These are phyloP conservation scores for Graphium sp. DNA, from an alignment of 2,329 filamentous ascomycete species.

Conservation along the genomic window DNA sequence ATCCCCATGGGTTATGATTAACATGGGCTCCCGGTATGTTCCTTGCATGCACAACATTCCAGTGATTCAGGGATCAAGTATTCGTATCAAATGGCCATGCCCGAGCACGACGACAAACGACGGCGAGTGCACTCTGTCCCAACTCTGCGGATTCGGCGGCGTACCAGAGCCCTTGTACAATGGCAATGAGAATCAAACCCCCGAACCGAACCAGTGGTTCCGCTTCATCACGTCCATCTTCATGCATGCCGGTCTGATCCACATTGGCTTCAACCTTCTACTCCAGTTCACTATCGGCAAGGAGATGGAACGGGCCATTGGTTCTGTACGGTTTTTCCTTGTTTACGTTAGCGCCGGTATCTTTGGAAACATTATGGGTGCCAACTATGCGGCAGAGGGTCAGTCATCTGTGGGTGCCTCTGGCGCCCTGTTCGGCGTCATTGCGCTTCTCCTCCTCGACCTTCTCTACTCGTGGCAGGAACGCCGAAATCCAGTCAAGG, in stretches of 20 bases:
- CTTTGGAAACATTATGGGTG: constrained; percentile 88
- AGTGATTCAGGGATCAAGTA: constrained; percentile 37
- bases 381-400: constrained; percentile 73
- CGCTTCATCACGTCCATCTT: constrained; percentile 95
- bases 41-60: constrained; percentile 85
- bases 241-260: constrained; percentile 81
- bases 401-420: constrained; percentile 81
- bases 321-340: constrained; percentile 70
- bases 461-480: constrained; percentile 85
- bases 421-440: constrained; percentile 77
- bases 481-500: constrained; percentile 58
- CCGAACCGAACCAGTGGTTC: constrained; percentile 84
- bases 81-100: constrained; percentile 52
- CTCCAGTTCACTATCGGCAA: constrained; percentile 78
- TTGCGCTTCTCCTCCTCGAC: constrained; percentile 77
- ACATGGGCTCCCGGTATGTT: constrained; percentile 86
- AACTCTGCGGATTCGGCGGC: constrained; percentile 72
- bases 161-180: constrained; percentile 52
- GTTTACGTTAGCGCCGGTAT: constrained; percentile 88
- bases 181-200: constrained; percentile 25
- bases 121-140: constrained; percentile 50
- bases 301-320: constrained; percentile 86
- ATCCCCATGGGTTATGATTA: constrained; percentile 77
- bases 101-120: constrained; percentile 56
- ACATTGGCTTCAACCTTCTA: constrained; percentile 91